Conservation (phyloP, 768 basidiomycete genomes). For the Amanita thiersii region DNA sequence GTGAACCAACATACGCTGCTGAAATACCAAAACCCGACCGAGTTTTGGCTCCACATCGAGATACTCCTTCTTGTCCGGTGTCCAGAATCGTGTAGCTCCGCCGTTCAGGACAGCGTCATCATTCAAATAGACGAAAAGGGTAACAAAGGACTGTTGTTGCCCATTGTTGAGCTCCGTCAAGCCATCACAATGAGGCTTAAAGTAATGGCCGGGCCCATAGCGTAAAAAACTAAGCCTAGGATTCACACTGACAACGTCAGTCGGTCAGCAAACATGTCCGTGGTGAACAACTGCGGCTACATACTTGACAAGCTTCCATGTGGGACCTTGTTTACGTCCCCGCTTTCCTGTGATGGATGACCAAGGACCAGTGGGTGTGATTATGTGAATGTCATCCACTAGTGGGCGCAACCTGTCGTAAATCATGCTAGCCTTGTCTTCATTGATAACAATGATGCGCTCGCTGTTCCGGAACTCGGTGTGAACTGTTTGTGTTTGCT, state of each 20-base stretch:
- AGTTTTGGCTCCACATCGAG: conserved; percentile 28
- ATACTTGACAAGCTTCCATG: conserved; percentile 27
- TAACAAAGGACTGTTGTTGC: conserved; percentile 29
- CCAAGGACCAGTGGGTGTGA: conserved; percentile 22
- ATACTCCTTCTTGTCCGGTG: conserved; percentile 22
- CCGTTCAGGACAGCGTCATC: conserved; percentile 21
- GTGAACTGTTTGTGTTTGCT: conserved; percentile 19
- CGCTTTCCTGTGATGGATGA: conserved; percentile 22
- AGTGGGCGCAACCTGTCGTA: conserved; percentile 24
- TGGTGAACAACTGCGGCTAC: conserved; percentile 3
- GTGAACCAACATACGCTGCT: conserved; percentile 31
- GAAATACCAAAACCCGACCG: conserved; percentile 32
- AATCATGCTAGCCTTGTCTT: conserved; percentile 18
- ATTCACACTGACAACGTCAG: conserved; percentile 20
- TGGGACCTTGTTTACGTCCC: conserved; percentile 20
- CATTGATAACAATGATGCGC: conserved; percentile 23
- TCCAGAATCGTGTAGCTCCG: conserved; percentile 33
- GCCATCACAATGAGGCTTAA: conserved; percentile 32
- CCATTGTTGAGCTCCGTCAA: conserved; percentile 21
- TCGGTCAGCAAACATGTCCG: neutral
- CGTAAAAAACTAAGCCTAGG: conserved; percentile 32
- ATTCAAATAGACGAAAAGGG: conserved; percentile 34
- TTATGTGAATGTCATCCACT: conserved; percentile 23
- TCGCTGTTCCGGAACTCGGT: conserved; percentile 28
- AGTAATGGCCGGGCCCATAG: conserved; percentile 35